A percentile compares a stretch with the other conserved stretches of the same genome.
These are phyloP conservation scores for Schizosaccharomyces octosporus DNA, from an alignment of 805 yeast genomes.

Conservation along the genomic window DNA sequence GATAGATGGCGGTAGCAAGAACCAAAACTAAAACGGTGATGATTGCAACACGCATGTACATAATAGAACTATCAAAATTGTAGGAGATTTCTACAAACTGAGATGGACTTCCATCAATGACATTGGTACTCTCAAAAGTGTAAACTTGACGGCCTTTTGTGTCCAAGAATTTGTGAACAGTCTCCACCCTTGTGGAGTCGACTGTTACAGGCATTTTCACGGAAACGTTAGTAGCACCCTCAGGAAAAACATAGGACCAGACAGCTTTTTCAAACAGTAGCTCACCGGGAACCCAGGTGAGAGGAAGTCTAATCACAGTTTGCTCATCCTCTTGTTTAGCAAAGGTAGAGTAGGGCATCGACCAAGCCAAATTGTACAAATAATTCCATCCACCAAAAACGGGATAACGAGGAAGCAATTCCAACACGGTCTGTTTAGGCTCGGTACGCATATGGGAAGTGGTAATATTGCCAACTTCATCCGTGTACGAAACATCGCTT, in stretches of 20 bases:
- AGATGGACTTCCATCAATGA: not conserved
- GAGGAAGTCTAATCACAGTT: constrained; percentile 36
- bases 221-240: constrained; percentile 30
- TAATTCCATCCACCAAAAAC: constrained; percentile 88
- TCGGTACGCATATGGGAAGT: constrained; percentile 25
- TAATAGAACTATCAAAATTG: not conserved
- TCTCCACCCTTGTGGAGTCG: constrained; percentile 9
- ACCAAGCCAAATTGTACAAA: constrained; percentile 92
- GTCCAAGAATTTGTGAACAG: constrained; percentile 10
- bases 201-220: constrained; percentile 9
- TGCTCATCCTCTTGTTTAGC: constrained; percentile 19
- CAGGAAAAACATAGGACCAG: constrained; percentile 55
- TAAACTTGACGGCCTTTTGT: not conserved
- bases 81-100: not conserved
- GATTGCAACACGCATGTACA: constrained; percentile 2
- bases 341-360: constrained; percentile 27
- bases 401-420: constrained; percentile 75
- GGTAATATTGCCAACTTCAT: constrained; percentile 80
- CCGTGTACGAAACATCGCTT: constrained; percentile 56
- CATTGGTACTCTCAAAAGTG: not conserved
- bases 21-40: constrained; percentile 9
- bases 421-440: constrained; percentile 19
- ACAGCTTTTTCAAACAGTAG: constrained; percentile 39
- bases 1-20: constrained; percentile 13
- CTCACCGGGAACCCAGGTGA: constrained; percentile 47